Percentiles rank a stretch among this genome's conserved stretches.
phyloP scores from a whole-genome alignment of 2,329 filamentous ascomycete species.

The Hypoxylon rubiginosum region DNA sequence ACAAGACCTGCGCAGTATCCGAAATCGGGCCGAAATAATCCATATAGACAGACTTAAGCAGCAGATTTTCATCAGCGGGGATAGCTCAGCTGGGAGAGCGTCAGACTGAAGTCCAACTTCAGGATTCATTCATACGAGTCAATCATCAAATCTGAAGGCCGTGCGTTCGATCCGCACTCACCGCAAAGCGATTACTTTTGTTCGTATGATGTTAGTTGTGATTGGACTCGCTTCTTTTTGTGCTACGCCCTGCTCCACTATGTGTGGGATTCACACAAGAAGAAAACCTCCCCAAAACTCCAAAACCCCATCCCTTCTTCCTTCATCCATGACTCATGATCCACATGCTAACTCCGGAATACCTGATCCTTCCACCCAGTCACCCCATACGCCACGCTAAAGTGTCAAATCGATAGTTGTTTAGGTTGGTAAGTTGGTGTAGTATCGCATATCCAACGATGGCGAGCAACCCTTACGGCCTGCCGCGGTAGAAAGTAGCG shows the following conservation, averaged over 20 bases:
- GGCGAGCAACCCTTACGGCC: constrained; percentile 10
- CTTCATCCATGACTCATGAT: not conserved
- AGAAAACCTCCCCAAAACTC: not conserved
- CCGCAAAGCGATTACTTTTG: not conserved
- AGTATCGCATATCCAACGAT: too few species aligned
- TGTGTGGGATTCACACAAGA: too few species aligned
- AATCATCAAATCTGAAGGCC: not conserved
- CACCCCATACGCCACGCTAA: not conserved
- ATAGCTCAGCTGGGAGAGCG: constrained; percentile 4
- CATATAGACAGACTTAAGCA: not conserved
- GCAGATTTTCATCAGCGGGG: not conserved
- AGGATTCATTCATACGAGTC: not conserved
- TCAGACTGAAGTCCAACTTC: constrained; percentile 4
- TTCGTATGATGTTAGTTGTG: not conserved
- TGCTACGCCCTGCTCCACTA: too few species aligned
- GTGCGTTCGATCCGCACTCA: constrained; percentile 1
- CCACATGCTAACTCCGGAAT: too few species aligned
- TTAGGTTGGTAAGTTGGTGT: not conserved
- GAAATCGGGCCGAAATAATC: not conserved
- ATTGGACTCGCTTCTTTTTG: constrained; percentile 1
- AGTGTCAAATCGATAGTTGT: not conserved
- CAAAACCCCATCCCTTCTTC: too few species aligned
- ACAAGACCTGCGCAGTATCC: too few species aligned
- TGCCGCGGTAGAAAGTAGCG: constrained; percentile 33
- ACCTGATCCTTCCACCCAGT: too few species aligned